phyloP scores from a whole-genome alignment of 2,329 filamentous ascomycete species.

The Aspergillus flavus region DNA sequence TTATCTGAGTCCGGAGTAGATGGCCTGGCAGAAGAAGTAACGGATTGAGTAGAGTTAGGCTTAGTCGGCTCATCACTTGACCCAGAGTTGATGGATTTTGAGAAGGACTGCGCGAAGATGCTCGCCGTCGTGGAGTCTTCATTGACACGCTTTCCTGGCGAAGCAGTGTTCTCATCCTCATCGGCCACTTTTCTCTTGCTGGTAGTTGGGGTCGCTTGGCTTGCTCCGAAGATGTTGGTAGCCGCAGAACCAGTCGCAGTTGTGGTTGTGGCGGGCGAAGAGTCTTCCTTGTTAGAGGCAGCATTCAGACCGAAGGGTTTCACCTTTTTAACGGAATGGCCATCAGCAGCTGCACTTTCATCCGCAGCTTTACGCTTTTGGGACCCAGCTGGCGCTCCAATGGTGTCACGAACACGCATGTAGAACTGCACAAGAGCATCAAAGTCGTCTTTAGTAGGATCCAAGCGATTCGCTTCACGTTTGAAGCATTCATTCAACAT shows the following conservation, averaged over 20 bases:
- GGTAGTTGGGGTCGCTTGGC: slow-evolving; percentile 9
- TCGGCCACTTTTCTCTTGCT: slow-evolving; percentile 26
- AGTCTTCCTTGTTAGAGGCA: neutral
- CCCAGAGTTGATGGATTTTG: slow-evolving; percentile 24
- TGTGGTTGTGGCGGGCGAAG: slow-evolving; percentile 2
- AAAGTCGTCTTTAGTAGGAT: slow-evolving; percentile 38
- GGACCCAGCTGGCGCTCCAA: slow-evolving; percentile 37
- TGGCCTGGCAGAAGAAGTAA: slow-evolving; percentile 18
- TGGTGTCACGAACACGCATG: slow-evolving; percentile 38
- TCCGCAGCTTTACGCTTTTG: slow-evolving; percentile 33
- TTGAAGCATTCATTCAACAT: slow-evolving; percentile 40
- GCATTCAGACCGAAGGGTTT: slow-evolving; percentile 17
- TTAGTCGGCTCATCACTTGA: slow-evolving; percentile 11
- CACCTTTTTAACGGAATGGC: slow-evolving; percentile 26
- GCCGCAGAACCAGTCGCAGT: slow-evolving; percentile 13
- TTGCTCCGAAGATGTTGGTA: slow-evolving; percentile 24
- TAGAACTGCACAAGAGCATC: slow-evolving; percentile 42
- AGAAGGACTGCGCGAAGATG: slow-evolving; percentile 35
- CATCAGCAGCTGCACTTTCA: slow-evolving; percentile 18
- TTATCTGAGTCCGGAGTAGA: slow-evolving; percentile 21
- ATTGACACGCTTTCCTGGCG: slow-evolving; percentile 24
- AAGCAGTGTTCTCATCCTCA: slow-evolving; percentile 12
- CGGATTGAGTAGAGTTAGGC: slow-evolving; percentile 8
- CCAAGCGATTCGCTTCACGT: slow-evolving; percentile 31
- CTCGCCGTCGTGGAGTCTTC: slow-evolving; percentile 32